Conservation (phyloP, 2,329 filamentous ascomycete genomes). For the Cytospora paraplurivora region DNA sequence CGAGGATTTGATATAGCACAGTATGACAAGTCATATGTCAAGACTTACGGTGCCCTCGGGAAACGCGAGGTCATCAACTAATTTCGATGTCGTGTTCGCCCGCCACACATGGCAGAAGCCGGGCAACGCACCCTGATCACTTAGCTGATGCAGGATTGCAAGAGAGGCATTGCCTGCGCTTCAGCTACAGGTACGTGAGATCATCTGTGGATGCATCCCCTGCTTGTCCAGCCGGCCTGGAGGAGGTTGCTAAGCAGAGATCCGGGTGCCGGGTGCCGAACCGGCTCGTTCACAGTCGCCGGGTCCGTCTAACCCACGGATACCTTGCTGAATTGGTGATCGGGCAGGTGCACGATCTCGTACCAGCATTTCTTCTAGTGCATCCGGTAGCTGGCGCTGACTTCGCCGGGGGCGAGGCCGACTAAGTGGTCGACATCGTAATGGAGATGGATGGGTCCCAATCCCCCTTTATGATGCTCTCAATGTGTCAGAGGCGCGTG, state of each 20-base stretch:
- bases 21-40: constrained; percentile 17
- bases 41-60: constrained; percentile 32
- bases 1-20: constrained; percentile 20
- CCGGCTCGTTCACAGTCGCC: constrained; percentile 38
- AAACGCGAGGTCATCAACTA: constrained; percentile 35
- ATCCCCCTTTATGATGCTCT: constrained; percentile 10
- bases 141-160: constrained; percentile 41
- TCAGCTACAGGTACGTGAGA: constrained; percentile 31
- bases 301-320: constrained; percentile 43
- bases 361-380: constrained; percentile 16
- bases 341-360: constrained; percentile 13
- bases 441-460: constrained; percentile 5
- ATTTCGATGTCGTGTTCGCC: constrained; percentile 34
- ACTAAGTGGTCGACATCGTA: constrained; percentile 13
- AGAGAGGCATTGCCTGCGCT: constrained; percentile 37
- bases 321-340: constrained; percentile 42
- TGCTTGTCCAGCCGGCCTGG: constrained; percentile 32
- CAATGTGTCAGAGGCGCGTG: constrained; percentile 15
- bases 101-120: constrained; percentile 35
- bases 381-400: constrained; percentile 21
- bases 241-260: constrained; percentile 39
- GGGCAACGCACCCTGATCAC: constrained; percentile 36
- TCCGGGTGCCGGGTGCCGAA: constrained; percentile 38
- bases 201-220: constrained; percentile 5
- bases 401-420: constrained; percentile 13